Evolutionary conservation across 257 asterid genomes (phyloP), one percentile per base, ranked within the genome.

Genomic region (Echites panduratus): DNA sequence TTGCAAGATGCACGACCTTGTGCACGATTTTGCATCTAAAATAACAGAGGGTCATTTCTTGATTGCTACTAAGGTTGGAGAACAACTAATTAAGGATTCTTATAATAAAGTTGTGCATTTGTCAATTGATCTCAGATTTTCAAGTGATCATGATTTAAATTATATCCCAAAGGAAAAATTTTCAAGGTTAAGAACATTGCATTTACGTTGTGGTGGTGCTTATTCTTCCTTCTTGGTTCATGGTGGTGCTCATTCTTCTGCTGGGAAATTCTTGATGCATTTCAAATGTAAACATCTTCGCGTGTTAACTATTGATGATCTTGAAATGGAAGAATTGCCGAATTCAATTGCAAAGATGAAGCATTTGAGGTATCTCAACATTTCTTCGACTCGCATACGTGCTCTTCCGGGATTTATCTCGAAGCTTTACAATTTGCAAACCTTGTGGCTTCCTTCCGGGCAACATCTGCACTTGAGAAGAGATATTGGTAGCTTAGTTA

Each of bases 351-450:
- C 38, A 32, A 32, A 32, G 38, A 32, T 32, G 38, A 32, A 32
- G 38, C 38, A 32, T 32, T 32, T 32, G 38, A 32, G 38, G 38
- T 32, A 32, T 32, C 38, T 3, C 38, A 32, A 32, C 38, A 32
- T 32, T 3, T 49, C 66, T n/a, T n/a, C 40, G 17, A 76, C 80
- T 76, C n/a, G n/a, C n/a, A n/a, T 76, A 7, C 52, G 24, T 12
- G 67, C 16, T 57, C 58, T 77, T 16, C 77, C 77, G 0, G 19
- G 67, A 43, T 50, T 50, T 35, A 40, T 76, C 45, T 52, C 66
- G 1, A 71, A 71, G 59, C 61, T 76, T 10, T 76, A 63, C 38
- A 32, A 32, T 32, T 32, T 32, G 38, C 38, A 32, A 32, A 32
- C 38, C 38, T 32, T 32, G 3, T 58, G 79, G 48, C 12, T 75